A percentile compares a stretch with the other conserved stretches of the same genome.
These are phyloP conservation scores for Thelonectria blattea DNA, from an alignment of 2,329 filamentous ascomycete genomes.

Conservation along the genomic window DNA sequence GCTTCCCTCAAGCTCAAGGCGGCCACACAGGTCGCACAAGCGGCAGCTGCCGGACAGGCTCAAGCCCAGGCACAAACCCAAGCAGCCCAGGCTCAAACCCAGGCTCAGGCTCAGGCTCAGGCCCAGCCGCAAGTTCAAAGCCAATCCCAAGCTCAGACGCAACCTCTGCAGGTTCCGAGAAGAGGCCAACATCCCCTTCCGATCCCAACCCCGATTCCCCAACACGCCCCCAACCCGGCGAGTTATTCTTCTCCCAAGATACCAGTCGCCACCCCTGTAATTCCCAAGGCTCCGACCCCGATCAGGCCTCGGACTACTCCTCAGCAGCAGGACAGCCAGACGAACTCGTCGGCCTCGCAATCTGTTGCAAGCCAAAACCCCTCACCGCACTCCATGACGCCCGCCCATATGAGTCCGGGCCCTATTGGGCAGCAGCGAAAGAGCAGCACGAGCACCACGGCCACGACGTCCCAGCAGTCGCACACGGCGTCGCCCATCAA, in stretches of 20 bases:
- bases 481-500: constrained; percentile 64
- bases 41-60: neutral
- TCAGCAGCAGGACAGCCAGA: constrained; percentile 78
- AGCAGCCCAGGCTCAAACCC: constrained; percentile 12
- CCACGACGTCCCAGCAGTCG: constrained; percentile 39
- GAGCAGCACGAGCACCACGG: constrained; percentile 53
- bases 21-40: constrained; percentile 45
- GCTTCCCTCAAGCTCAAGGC: constrained; percentile 39
- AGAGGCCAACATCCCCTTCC: constrained; percentile 44
- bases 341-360: constrained; percentile 73
- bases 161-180: constrained; percentile 47
- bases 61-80: too few relatives aligned
- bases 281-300: constrained; percentile 84
- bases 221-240: constrained; percentile 63
- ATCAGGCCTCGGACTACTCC: constrained; percentile 78
- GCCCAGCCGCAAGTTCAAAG: neutral
- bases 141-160: constrained; percentile 11
- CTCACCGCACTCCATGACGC: constrained; percentile 66
- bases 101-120: neutral
- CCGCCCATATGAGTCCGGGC: constrained; percentile 69
- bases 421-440: constrained; percentile 70
- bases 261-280: constrained; percentile 76
- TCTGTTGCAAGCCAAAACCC: constrained; percentile 62
- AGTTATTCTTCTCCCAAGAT: constrained; percentile 80
- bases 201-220: constrained; percentile 59